Evolutionary conservation across 2,329 filamentous ascomycete genomes (phyloP), one percentile per base, ranked within the genome.

Genomic region (Penicillium sp.): DNA sequence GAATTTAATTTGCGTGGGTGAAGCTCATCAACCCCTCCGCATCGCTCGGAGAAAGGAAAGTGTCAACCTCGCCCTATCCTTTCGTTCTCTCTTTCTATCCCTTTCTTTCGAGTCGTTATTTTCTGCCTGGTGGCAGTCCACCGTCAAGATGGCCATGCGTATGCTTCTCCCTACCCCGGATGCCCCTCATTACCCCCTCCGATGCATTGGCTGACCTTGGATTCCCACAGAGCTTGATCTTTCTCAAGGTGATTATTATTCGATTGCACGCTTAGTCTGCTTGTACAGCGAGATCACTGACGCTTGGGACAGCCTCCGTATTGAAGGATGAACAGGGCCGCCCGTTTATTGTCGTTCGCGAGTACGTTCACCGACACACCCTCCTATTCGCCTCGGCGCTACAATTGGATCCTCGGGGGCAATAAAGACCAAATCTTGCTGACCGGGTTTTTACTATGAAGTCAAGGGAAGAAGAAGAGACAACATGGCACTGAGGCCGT

Each of bases 261-360:
- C 32, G 21, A 54, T 54, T 52, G 40, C 54, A 26, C 57, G 8
- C 5, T 21, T 23, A n/a, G 6, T 62, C 61, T 63, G 55, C 63
- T 34, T 39, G 18, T 26, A 10, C 30, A 27, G 40, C 24, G 12
- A 18, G 8, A 26, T 13, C 27, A 44, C 66, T 71, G 46, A 71
- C 54, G 36, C 26, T 41, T 29, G 27, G 24, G 51, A 37, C 59
- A 84, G 85, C 85, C 67, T 81, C 84, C 75, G 78, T 99, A 75
- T 85, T 97, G 81, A 96, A 96, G 81, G 94, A 99, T 82, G 94
- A 99, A 79, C 87, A 94, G 75, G 94, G 94, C 57, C 86, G 94
- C 71, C 94, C 94, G 32, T 99, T 99, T 76, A 99, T 99, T 72
- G 88, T 99, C 60, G 94, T 99, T 66, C 84, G 94, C 87, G 94